Evolutionary conservation across 2,329 filamentous ascomycete species (phyloP).

Genomic region (Curvularia sp.): DNA sequence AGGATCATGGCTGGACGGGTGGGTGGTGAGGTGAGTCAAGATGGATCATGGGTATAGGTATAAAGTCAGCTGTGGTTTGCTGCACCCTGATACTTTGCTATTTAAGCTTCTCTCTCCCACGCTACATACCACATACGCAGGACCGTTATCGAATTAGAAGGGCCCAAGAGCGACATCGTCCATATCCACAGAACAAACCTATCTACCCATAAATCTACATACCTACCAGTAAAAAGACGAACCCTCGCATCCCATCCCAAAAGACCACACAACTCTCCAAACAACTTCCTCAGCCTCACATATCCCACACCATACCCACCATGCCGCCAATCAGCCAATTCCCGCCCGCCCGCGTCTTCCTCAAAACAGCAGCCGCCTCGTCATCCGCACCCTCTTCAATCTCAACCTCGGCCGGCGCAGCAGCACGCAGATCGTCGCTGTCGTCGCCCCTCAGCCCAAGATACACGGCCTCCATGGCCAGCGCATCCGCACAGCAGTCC

Average conservation of each 20-base stretch:
- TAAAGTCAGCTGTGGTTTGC: background rate
- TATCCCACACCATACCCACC: slow-evolving; percentile 1
- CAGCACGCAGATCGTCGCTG: slow-evolving; percentile 16
- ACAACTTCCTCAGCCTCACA: background rate
- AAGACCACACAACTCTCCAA: background rate
- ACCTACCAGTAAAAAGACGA: background rate
- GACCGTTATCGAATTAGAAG: background rate
- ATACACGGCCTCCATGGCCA: slow-evolving; percentile 27
- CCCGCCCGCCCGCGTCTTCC: slow-evolving; percentile 43
- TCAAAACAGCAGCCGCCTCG: slow-evolving; percentile 28
- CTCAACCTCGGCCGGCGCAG: background rate
- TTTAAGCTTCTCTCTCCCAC: background rate
- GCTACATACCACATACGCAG: background rate
- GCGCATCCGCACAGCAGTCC: slow-evolving; percentile 28
- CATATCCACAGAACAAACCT: background rate
- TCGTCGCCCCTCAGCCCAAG: slow-evolving; percentile 22
- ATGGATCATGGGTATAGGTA: background rate
- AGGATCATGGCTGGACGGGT: background rate
- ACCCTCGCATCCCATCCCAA: background rate
- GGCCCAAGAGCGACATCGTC: background rate
- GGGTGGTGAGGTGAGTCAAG: slow-evolving; percentile 3
- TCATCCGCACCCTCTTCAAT: slow-evolving; percentile 14
- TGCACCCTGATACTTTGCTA: background rate
- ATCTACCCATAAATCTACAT: too few relatives aligned
- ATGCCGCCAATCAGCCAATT: slow-evolving; percentile 48